Evolutionary conservation across 306 rosid species (phyloP).

Genomic region (Oemleria cerasiformis): DNA sequence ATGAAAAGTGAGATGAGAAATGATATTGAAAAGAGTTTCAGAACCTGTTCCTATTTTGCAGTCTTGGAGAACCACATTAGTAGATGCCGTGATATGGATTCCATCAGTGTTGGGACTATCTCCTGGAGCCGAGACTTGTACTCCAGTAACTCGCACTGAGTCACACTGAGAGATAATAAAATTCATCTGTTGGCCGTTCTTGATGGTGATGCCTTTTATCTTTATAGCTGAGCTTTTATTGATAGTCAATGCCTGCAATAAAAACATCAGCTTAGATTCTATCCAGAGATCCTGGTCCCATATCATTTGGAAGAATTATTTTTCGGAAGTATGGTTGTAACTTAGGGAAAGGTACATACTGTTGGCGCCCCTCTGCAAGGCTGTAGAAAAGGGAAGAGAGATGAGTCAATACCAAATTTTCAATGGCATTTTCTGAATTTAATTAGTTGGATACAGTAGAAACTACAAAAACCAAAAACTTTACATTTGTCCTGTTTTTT

Average conservation of each 20-base stretch:
- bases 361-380: constrained; percentile 95
- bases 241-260: constrained; percentile 83
- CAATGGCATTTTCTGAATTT: constrained; percentile 3
- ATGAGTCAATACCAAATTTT: neutral
- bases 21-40: constrained; percentile 2
- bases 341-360: constrained; percentile 51
- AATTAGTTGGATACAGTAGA: constrained; percentile 16
- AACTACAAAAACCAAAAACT: constrained; percentile 3
- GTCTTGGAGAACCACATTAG: constrained; percentile 75
- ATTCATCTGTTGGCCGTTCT: constrained; percentile 93
- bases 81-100: constrained; percentile 86
- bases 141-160: constrained; percentile 58
- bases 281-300: constrained; percentile 11
- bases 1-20: constrained; percentile 1
- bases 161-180: constrained; percentile 62
- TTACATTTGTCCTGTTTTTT: constrained; percentile 84
- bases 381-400: constrained; percentile 38
- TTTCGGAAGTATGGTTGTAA: neutral
- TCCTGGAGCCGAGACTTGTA: constrained; percentile 71
- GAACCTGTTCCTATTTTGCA: constrained; percentile 93
- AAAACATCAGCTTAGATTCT: constrained; percentile 24
- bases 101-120: constrained; percentile 98
- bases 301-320: constrained; percentile 18
- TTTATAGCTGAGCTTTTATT: constrained; percentile 67
- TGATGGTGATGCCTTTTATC: constrained; percentile 75